Base-by-base conservation (phyloP, 2,329 filamentous ascomycete species). In the Diaporthe aspalathi region DNA sequence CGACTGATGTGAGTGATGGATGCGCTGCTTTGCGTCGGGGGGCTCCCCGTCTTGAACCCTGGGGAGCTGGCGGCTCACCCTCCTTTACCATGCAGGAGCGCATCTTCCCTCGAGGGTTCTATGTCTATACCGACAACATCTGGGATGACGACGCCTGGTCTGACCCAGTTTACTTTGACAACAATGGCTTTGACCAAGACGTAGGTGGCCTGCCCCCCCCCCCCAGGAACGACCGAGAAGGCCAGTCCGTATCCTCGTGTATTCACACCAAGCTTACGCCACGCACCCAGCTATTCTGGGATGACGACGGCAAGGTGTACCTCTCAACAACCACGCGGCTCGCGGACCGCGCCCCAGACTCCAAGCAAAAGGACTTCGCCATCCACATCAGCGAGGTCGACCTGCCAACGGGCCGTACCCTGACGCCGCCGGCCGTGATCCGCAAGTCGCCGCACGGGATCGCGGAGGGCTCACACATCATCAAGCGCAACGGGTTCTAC, bases 121-220 rank as follows among this genome's bases (percentile, higher is more conserved):
- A 87, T 66, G 84, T 89, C 2, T 83, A 80, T 71, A 88, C 85
- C 0, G 80, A 82, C 14, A 81, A 89, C 70, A 88, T 88, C n/a
- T 86, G 83, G 83, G 82, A 87, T 53, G 81, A 84, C 0, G 76
- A 73, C 8, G 79, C 83, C 4, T 89, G 87, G 87, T 86, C 84
- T 5, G 85, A 89, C 56, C 86, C 86, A 0, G 78, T 87, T 0
- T 87, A 84, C 72, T 87, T 89, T 73, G 87, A 88, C 67, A 84
- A 87, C 53, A 81, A 84, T 1, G 86, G 86, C 1, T 87, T 87
- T 68, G 85, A 88, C 72, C 86, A 87, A 76, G 86, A 87, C 76
- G 84, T 86, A 74, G 80, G 78, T 40, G 12, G 32, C 35, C 8
- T 4, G 11, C 54, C 27, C 5, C n/a, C n/a, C n/a, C n/a, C n/a